These are phyloP conservation scores for Picochlorum sp. DNA, from an alignment of 139 green algal genomes.

Conservation along the genomic window DNA sequence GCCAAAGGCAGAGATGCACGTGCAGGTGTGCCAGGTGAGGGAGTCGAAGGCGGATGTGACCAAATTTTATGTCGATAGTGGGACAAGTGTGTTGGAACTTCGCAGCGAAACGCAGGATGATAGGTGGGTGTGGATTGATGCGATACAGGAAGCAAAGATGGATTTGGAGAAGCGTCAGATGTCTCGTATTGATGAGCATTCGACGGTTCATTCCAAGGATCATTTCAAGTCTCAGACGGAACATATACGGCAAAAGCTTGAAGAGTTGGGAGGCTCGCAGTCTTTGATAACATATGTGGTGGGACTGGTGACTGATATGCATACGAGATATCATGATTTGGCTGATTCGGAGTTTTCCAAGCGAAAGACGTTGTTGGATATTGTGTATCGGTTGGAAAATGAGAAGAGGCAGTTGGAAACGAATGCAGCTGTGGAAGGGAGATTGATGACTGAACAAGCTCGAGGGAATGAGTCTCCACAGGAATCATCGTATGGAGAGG, in stretches of 20 bases:
- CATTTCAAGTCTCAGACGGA: not conserved
- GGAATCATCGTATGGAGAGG: constrained; percentile 7
- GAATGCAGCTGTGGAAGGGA: constrained; percentile 44
- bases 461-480: not conserved
- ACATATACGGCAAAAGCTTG: not conserved
- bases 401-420: constrained; percentile 59
- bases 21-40: constrained; percentile 50
- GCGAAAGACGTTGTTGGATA: constrained; percentile 36
- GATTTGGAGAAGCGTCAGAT: constrained; percentile 7
- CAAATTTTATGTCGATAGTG: constrained; percentile 73
- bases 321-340: constrained; percentile 35
- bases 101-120: constrained; percentile 59
- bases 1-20: constrained; percentile 37
- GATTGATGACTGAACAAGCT: not conserved
- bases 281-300: constrained; percentile 29
- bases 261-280: constrained; percentile 5
- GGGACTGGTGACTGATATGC: constrained; percentile 40
- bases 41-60: constrained; percentile 42
- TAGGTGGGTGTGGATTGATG: constrained; percentile 46
- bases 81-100: constrained; percentile 43
- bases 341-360: constrained; percentile 46
- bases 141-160: constrained; percentile 29
- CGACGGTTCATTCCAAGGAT: not conserved
- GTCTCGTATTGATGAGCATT: not conserved
- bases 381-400: constrained; percentile 49